A percentile compares a stretch with the other conserved stretches of the same genome.
phyloP scores from a whole-genome alignment of 148 eudicot species.

The Suaeda aralocaspica region DNA sequence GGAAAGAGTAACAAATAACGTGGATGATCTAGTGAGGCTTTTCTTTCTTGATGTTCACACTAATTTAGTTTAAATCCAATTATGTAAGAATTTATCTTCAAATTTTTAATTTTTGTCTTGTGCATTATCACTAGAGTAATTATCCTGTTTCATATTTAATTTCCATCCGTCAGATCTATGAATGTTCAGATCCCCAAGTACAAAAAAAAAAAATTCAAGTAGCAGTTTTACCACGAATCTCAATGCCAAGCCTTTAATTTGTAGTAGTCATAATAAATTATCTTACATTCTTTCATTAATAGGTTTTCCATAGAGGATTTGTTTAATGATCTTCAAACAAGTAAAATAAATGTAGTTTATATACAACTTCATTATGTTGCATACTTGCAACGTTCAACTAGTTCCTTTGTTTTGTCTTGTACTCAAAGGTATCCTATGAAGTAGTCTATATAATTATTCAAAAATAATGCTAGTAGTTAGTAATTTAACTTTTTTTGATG shows the following conservation, averaged over 20 bases:
- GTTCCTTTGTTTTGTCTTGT: conserved; percentile 18
- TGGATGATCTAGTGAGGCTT: too few species aligned
- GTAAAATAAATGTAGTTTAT: not conserved
- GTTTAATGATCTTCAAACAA: conserved; percentile 20
- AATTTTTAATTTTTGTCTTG: not conserved
- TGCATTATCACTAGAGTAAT: not conserved
- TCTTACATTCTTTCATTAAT: not conserved
- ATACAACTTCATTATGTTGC: too few species aligned
- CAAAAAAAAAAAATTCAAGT: conserved; percentile 37
- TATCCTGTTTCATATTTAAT: not conserved
- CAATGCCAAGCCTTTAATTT: conserved; percentile 20
- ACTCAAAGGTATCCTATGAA: conserved; percentile 20
- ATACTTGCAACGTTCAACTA: conserved; percentile 8
- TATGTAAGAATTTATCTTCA: too few species aligned
- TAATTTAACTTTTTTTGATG: too few species aligned
- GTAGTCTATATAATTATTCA: not conserved
- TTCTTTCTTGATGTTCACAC: too few species aligned
- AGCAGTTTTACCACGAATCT: conserved; percentile 38
- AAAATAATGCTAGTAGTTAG: not conserved
- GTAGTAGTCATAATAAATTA: conserved; percentile 7
- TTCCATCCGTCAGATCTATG: conserved; percentile 25
- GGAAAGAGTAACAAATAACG: too few species aligned
- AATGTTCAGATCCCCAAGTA: conserved; percentile 29
- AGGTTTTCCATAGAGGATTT: not conserved
- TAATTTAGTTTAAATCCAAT: too few species aligned